A percentile compares a stretch with the other conserved stretches of the same genome.
These are phyloP conservation scores for Lactifluus volemus DNA, from an alignment of 768 basidiomycete species.

Conservation along the genomic window DNA sequence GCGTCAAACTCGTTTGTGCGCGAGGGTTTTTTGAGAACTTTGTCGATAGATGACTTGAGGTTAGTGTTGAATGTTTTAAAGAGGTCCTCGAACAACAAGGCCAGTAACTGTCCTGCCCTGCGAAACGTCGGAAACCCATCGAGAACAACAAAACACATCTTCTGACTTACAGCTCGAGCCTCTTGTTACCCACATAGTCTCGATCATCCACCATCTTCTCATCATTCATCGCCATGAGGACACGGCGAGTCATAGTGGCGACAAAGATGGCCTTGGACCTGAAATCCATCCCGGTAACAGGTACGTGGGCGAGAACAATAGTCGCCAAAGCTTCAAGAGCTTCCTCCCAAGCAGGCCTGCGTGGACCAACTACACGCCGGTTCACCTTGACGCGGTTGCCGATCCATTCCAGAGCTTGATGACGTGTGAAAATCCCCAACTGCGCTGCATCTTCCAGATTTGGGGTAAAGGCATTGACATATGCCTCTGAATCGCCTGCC, in stretches of 20 bases:
- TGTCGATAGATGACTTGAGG: conserved; percentile 91
- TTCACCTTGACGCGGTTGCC: conserved; percentile 89
- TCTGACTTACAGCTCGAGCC: conserved; percentile 79
- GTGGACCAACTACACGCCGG: conserved; percentile 67
- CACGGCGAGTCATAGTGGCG: conserved; percentile 93
- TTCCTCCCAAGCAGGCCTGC: conserved; percentile 87
- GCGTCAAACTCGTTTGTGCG: conserved; percentile 94
- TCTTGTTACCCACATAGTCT: conserved; percentile 99
- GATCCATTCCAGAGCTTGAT: conserved; percentile 93
- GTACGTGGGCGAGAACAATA: conserved; percentile 94
- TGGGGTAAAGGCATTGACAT: conserved; percentile 78
- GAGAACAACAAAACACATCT: neutral
- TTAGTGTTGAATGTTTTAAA: conserved; percentile 99
- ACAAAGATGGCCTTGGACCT: conserved; percentile 93
- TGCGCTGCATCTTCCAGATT: conserved; percentile 93
- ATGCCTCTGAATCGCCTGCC: conserved; percentile 84
- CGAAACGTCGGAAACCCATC: neutral
- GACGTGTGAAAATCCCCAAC: conserved; percentile 81
- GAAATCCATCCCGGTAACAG: conserved; percentile 83
- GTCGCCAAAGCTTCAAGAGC: conserved; percentile 95
- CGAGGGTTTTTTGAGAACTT: conserved; percentile 92
- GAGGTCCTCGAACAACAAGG: conserved; percentile 92
- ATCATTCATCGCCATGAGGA: conserved; percentile 94
- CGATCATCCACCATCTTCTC: conserved; percentile 97
- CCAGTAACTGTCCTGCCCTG: conserved; percentile 92